Base-by-base conservation (phyloP, 495 filamentous ascomycete species). In the Podospora pseudopauciseta region DNA sequence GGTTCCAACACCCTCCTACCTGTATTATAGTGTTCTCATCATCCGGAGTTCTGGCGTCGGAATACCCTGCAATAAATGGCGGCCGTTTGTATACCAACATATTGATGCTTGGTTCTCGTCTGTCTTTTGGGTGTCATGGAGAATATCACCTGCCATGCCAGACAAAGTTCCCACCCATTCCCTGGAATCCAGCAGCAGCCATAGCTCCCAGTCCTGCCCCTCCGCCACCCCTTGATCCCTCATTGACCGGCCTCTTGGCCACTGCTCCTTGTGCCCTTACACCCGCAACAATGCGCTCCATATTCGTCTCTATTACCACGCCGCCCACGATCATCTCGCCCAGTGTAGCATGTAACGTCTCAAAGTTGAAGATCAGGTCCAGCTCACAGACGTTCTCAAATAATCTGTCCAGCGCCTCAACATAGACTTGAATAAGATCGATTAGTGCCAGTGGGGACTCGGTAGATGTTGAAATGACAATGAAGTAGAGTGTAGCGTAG, bases 341-440 rank as follows among this genome's bases (percentile, higher is more conserved):
- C 26, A 99, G 82, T 27, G 90, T 87, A 5, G 95, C 91, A 81
- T 99, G 95, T 77, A 98, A 86, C 32, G 92, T 94, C 85, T 99
- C 95, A 77, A 97, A 99, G 72, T 97, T 97, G 82, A 98, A 99
- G 78, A 98, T 99, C 65, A 99, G 85, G 76, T 99, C 95, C 61
- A 99, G 82, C 80, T 99, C 95, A 83, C 95, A 99, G 27, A 99
- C 95, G 73, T 98, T 97, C 82, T 97, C 94, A 76, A 98, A 98
- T 65, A 99, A 84, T 66, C 92, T 86, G 77, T 99, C 95, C 23
- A 99, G 86, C 20, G 96, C 88, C 80, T 98, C 94, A 64, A 99
- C 95, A 71, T 97, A 98, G 28, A 98, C 95, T 78, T 98, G 95
- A 73, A 99, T 97, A 62, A 99, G 82, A 79, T 99, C 95, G 39